A percentile compares a stretch with the other conserved stretches of the same genome.
phyloP scores from a whole-genome alignment of 305 asterid species.

The Fraxinus sp. region DNA sequence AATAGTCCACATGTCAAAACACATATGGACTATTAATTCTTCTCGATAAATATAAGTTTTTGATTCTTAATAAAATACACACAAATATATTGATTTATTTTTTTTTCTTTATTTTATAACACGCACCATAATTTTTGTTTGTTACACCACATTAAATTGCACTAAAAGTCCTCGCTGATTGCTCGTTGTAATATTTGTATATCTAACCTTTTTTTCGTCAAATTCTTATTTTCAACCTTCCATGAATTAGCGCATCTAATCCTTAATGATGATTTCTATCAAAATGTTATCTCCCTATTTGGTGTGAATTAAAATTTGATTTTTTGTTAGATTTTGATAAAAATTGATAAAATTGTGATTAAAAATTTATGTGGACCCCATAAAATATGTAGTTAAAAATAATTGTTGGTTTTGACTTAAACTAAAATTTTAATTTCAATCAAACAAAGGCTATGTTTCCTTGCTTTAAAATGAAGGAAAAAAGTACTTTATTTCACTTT shows the following conservation, averaged over 20 bases:
- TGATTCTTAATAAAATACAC: neutral
- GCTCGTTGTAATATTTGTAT: neutral
- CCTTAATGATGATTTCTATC: neutral
- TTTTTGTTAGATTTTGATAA: too few relatives aligned
- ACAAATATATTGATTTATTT: too few relatives aligned
- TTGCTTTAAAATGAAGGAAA: neutral
- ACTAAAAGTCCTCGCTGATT: neutral
- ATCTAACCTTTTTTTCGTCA: neutral
- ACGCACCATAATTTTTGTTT: neutral
- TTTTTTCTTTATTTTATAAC: neutral
- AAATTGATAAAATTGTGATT: too few relatives aligned
- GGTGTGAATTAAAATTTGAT: too few relatives aligned
- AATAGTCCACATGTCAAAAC: neutral
- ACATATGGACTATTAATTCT: too few relatives aligned
- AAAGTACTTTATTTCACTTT: neutral
- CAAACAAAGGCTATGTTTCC: neutral
- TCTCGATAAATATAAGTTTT: too few relatives aligned
- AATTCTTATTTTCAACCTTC: neutral
- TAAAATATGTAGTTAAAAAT: too few relatives aligned
- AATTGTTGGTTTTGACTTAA: neutral
- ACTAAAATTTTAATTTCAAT: too few relatives aligned
- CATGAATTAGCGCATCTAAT: neutral
- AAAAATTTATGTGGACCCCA: neutral
- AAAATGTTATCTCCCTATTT: neutral
- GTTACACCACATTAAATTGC: neutral